These are phyloP conservation scores for Prunus davidiana DNA, from an alignment of 306 rosid species.

Conservation along the genomic window DNA sequence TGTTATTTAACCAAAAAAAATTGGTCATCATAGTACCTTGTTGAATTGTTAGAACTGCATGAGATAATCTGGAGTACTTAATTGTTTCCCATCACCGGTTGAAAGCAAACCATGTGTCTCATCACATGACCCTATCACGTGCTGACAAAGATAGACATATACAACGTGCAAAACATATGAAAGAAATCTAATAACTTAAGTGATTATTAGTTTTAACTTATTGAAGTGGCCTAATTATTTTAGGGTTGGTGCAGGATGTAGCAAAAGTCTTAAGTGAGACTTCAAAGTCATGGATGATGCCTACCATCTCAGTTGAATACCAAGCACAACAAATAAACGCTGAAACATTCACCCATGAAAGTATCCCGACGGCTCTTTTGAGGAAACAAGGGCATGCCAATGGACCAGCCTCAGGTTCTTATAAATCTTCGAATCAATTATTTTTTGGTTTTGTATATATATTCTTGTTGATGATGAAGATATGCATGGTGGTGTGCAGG, in stretches of 20 bases:
- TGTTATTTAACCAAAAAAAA: too few species aligned
- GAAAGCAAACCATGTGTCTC: too few species aligned
- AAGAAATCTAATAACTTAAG: too few species aligned
- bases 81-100: too few species aligned
- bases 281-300: conserved; percentile 21
- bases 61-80: too few species aligned
- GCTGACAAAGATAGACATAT: neutral
- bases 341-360: neutral
- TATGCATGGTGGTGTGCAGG: conserved; percentile 34
- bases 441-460: neutral
- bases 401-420: neutral
- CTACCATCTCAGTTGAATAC: conserved; percentile 5
- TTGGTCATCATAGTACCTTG: too few species aligned
- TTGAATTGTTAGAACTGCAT: too few species aligned
- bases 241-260: conserved; percentile 34
- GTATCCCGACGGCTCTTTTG: neutral
- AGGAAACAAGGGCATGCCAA: neutral
- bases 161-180: too few species aligned
- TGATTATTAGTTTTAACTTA: too few species aligned
- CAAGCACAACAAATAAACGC: conserved; percentile 13
- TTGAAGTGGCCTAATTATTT: neutral
- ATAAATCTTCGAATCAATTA: neutral
- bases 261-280: conserved; percentile 23
- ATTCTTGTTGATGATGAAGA: neutral
- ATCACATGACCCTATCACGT: too few species aligned